Percentiles rank a stretch among this genome's conserved stretches.
These are phyloP conservation scores for Hemileccinum impolitum DNA, from an alignment of 768 basidiomycete genomes.

Conservation along the genomic window DNA sequence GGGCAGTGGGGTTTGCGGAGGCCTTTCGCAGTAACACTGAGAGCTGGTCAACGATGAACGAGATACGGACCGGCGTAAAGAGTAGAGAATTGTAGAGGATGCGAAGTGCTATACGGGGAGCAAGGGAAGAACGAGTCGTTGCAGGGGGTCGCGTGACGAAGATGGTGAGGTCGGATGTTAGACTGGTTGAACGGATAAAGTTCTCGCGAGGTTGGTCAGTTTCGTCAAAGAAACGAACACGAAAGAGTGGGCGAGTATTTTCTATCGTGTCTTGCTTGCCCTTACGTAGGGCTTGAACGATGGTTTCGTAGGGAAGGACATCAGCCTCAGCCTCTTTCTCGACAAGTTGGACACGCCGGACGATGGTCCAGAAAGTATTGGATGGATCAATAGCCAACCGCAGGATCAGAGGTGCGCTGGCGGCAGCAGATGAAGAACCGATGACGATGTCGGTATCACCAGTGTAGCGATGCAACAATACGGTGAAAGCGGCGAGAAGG, in stretches of 20 bases:
- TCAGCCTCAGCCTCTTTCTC: constrained; percentile 83
- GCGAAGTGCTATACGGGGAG: constrained; percentile 73
- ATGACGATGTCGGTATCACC: constrained; percentile 93
- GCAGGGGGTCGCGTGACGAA: constrained; percentile 76
- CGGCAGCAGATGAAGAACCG: constrained; percentile 77
- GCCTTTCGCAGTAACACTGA: constrained; percentile 71
- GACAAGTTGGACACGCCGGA: constrained; percentile 79
- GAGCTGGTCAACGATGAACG: constrained; percentile 81
- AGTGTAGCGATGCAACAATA: constrained; percentile 90
- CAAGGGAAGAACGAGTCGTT: constrained; percentile 64
- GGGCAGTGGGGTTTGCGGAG: constrained; percentile 59
- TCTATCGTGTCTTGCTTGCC: constrained; percentile 59
- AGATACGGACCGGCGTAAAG: constrained; percentile 77
- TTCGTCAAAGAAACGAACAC: constrained; percentile 96
- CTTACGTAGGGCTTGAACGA: constrained; percentile 65
- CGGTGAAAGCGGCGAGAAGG: constrained; percentile 86
- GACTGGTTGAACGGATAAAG: constrained; percentile 75
- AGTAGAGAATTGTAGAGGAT: constrained; percentile 93
- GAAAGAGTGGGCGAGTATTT: constrained; percentile 64
- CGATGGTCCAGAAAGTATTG: constrained; percentile 87
- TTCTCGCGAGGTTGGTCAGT: constrained; percentile 70
- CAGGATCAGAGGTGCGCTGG: constrained; percentile 78
- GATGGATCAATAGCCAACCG: constrained; percentile 78
- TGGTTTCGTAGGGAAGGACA: constrained; percentile 73
- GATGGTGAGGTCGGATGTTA: constrained; percentile 90